These are phyloP conservation scores for Truncatella angustata DNA, from an alignment of 2,329 filamentous ascomycete species.

Conservation along the genomic window DNA sequence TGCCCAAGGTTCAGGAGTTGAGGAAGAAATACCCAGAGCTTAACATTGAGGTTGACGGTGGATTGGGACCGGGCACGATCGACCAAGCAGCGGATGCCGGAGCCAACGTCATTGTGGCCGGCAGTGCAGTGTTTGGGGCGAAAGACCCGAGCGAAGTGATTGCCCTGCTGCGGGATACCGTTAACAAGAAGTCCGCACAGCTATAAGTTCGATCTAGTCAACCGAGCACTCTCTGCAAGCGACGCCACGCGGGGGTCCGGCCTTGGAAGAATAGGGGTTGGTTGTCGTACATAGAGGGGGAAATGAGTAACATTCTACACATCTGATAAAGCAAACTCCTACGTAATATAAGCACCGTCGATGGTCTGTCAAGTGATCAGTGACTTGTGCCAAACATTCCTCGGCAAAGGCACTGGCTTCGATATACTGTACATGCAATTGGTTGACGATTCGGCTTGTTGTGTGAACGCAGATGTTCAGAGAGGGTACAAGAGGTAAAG, in stretches of 20 bases:
- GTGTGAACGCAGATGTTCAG: no score
- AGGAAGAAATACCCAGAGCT: conserved; percentile 83
- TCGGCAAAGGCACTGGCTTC: no score
- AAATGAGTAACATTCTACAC: no score
- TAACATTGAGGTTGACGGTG: conserved; percentile 97
- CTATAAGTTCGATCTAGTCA: conserved; percentile 27
- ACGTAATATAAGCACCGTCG: no score
- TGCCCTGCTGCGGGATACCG: conserved; percentile 71
- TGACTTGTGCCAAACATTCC: no score
- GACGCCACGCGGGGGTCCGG: no score
- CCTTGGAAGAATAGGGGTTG: background rate
- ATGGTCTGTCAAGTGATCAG: background rate
- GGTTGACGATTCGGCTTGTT: no score
- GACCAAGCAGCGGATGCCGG: conserved; percentile 93
- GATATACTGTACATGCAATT: no score
- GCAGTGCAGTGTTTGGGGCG: conserved; percentile 92
- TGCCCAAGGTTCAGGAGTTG: conserved; percentile 88
- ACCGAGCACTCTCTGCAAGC: no score
- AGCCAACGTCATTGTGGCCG: conserved; percentile 96
- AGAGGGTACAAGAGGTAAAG: no score
- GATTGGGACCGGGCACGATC: conserved; percentile 83
- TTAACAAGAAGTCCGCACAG: conserved; percentile 58
- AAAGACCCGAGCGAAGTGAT: conserved; percentile 87
- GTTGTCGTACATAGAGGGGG: background rate
- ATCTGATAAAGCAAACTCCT: no score